Evolutionary conservation across 2,329 filamentous ascomycete genomes (phyloP), one percentile per base, ranked within the genome.

Genomic region (Neopestalotiopsis sp.): DNA sequence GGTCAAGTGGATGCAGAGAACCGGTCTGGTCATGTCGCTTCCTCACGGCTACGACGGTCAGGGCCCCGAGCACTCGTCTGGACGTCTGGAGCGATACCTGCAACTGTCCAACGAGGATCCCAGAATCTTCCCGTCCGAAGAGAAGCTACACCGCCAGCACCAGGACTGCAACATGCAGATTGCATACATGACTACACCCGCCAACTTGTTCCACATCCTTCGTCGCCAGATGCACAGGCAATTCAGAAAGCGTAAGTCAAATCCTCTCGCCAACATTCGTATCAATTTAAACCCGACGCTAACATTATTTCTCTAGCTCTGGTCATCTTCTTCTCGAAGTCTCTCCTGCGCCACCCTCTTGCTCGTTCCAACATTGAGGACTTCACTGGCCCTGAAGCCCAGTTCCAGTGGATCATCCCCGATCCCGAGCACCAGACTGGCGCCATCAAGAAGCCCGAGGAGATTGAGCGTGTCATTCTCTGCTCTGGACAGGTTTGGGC

Each of bases 151-250:
- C 67, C 94, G 96, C 75, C 96, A 98, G 84, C 96, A 99, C 86
- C 96, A 99, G 85, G 96, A 99, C 84, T 97, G 94, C 88, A 99
- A 99, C 86, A 97, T 99, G 91, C 96, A 99, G 85, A 92, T 99
- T 80, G 94, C 91, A 68, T 97, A 96, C 87, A 95, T 97, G 90
- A 99, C 96, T n/a, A 93, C 92, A 61, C 96, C 96, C 34, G 89
- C 95, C 73, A 99, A 99, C 83, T 83, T 97, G 80, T 99, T 99
- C 91, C 96, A 99, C 84, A 91, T 96, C 74, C 89, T 99, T 72
- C 93, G 96, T 80, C 91, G 96, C 83, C 96, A 99, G 85, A 97
- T 99, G 91, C 95, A 98, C 88, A 91, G 96, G 78, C 95, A 99
- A 81, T 99, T 99, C 92, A 91, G 96, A 84, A 99, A 99, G 88